Conservation (phyloP, 257 asterid species). For the Przewalskia tangutica region DNA sequence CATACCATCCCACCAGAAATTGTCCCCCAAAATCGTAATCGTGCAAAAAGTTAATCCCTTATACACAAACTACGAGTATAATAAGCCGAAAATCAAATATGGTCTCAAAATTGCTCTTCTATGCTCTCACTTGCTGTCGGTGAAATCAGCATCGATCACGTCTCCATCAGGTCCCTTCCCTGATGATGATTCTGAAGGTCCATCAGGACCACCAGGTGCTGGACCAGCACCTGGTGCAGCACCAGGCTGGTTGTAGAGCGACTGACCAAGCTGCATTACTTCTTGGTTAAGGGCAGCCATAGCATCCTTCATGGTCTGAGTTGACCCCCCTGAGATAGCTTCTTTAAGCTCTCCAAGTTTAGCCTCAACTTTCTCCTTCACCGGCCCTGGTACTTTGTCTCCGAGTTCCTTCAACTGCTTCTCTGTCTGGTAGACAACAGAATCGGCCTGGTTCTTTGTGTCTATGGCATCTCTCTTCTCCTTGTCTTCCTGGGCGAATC, state of each 20-base stretch:
- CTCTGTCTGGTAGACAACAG: slow-evolving; percentile 92
- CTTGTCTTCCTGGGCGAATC: slow-evolving; percentile 88
- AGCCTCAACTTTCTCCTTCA: slow-evolving; percentile 86
- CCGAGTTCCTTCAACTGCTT: slow-evolving; percentile 96
- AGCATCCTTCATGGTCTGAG: slow-evolving; percentile 86
- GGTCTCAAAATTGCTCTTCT: background rate
- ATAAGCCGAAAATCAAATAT: background rate
- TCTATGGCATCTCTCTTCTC: slow-evolving; percentile 97
- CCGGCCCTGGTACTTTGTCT: slow-evolving; percentile 84
- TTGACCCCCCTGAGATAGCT: slow-evolving; percentile 69
- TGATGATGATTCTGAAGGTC: slow-evolving; percentile 53
- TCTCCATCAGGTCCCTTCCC: slow-evolving; percentile 83
- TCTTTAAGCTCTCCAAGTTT: slow-evolving; percentile 88
- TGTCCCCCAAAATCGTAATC: background rate
- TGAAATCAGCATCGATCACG: slow-evolving; percentile 95
- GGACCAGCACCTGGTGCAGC: slow-evolving; percentile 62
- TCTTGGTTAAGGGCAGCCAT: slow-evolving; percentile 89
- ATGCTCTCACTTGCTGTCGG: slow-evolving; percentile 60
- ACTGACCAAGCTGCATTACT: slow-evolving; percentile 97
- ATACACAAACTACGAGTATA: background rate
- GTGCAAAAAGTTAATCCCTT: background rate
- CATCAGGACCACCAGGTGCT: slow-evolving; percentile 43
- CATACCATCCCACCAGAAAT: background rate
- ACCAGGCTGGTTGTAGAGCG: slow-evolving; percentile 83
- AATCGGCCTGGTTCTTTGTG: slow-evolving; percentile 93